phyloP scores from a whole-genome alignment of 495 filamentous ascomycete genomes.

The Hypoxylon subgilvum region DNA sequence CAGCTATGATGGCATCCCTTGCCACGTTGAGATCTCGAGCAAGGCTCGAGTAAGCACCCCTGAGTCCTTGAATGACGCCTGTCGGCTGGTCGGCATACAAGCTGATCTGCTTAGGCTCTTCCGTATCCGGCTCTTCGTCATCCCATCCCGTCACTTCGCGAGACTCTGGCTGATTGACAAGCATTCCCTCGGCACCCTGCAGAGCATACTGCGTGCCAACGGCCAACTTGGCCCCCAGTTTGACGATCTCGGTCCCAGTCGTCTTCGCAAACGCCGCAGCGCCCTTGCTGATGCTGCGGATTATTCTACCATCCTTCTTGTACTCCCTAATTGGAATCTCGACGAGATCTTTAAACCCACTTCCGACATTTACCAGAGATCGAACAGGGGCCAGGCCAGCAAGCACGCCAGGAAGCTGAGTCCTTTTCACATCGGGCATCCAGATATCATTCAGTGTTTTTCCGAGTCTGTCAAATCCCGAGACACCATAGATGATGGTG shows the following conservation, averaged over 20 bases:
- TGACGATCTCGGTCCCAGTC: slow-evolving; percentile 87
- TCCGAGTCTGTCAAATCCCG: slow-evolving; percentile 86
- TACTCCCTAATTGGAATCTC: slow-evolving; percentile 92
- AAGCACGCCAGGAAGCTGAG: slow-evolving; percentile 87
- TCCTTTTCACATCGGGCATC: slow-evolving; percentile 91
- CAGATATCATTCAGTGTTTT: slow-evolving; percentile 92
- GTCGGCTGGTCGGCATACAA: slow-evolving; percentile 93
- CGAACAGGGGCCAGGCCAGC: slow-evolving; percentile 89
- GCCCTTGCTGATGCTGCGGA: slow-evolving; percentile 89
- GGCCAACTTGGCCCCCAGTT: slow-evolving; percentile 91
- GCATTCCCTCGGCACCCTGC: slow-evolving; percentile 82
- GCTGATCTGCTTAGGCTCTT: slow-evolving; percentile 76
- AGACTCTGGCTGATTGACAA: slow-evolving; percentile 56
- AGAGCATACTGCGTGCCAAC: slow-evolving; percentile 92
- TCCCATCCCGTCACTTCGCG: slow-evolving; percentile 58
- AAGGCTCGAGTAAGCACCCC: slow-evolving; percentile 79
- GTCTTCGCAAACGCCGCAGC: slow-evolving; percentile 87
- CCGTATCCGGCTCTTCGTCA: slow-evolving; percentile 66
- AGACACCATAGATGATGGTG: slow-evolving; percentile 88
- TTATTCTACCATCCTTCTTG: slow-evolving; percentile 87
- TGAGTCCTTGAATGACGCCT: slow-evolving; percentile 82
- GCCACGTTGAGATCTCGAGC: slow-evolving; percentile 84
- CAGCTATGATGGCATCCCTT: slow-evolving; percentile 90
- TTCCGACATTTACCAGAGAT: slow-evolving; percentile 86
- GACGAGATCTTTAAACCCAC: slow-evolving; percentile 82